A percentile compares a stretch with the other conserved stretches of the same genome.
Evolutionary conservation across 768 basidiomycete species (phyloP).

Genomic region (Leccinum broughii): DNA sequence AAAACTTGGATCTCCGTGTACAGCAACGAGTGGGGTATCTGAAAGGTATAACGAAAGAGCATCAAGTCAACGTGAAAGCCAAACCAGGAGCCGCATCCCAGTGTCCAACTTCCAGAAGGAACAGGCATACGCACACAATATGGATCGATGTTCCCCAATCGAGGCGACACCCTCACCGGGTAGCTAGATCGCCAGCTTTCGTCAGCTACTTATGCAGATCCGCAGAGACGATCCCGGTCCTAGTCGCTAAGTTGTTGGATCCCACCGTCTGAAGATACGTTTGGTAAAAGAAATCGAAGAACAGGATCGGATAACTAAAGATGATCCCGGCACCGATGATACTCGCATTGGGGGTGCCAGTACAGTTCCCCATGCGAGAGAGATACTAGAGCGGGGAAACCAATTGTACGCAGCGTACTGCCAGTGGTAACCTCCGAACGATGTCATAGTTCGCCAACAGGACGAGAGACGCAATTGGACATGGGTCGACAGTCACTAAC

Average conservation of each 20-base stretch:
- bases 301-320: constrained; percentile 20
- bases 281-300: constrained; percentile 22
- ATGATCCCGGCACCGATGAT: constrained; percentile 14
- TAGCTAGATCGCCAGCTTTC: not conserved
- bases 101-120: not conserved
- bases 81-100: not conserved
- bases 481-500: constrained; percentile 8
- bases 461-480: not conserved
- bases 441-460: not conserved
- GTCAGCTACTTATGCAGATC: not conserved
- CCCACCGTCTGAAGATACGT: constrained; percentile 15
- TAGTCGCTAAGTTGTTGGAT: not conserved
- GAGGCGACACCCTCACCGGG: not conserved
- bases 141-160: not conserved
- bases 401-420: constrained; percentile 9
- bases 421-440: not conserved
- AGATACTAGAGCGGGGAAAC: constrained; percentile 10
- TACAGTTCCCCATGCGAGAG: constrained; percentile 18
- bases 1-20: not conserved
- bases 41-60: not conserved
- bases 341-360: constrained; percentile 12
- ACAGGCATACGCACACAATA: not conserved
- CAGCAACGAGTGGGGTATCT: not conserved
- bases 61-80: not conserved
- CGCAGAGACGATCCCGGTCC: not conserved